A percentile compares a stretch with the other conserved stretches of the same genome.
These are phyloP conservation scores for Noccaea bulbosa DNA, from an alignment of 345 rosid genomes.

Conservation along the genomic window DNA sequence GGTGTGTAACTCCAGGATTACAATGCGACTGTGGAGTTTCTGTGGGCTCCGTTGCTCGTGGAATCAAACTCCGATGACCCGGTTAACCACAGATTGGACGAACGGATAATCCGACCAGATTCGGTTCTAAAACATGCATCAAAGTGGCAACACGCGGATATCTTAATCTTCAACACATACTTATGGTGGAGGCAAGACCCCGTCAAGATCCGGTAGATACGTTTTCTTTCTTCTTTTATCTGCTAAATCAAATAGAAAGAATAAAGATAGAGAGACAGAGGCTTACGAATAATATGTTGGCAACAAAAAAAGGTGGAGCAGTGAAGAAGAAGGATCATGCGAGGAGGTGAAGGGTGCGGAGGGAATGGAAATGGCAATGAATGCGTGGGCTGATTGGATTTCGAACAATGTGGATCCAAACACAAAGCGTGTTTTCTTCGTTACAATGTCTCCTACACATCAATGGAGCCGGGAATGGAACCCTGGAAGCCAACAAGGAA, in stretches of 20 bases:
- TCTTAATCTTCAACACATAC: slow-evolving; percentile 85
- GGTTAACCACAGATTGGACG: slow-evolving; percentile 78
- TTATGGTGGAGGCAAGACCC: slow-evolving; percentile 99
- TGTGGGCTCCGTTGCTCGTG: slow-evolving; percentile 95
- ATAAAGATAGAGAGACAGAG: background rate
- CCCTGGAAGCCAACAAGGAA: slow-evolving; percentile 68
- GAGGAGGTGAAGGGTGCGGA: slow-evolving; percentile 76
- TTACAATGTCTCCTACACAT: slow-evolving; percentile 97
- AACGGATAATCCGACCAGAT: slow-evolving; percentile 86
- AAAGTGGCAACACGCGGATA: slow-evolving; percentile 89
- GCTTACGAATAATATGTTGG: no score
- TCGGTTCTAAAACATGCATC: slow-evolving; percentile 88
- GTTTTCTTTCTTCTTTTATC: slow-evolving; percentile 5
- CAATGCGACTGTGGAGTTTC: slow-evolving; percentile 91
- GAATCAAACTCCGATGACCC: slow-evolving; percentile 99
- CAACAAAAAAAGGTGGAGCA: slow-evolving; percentile 77
- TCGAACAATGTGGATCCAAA: slow-evolving; percentile 54
- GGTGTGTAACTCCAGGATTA: slow-evolving; percentile 59
- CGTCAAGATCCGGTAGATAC: slow-evolving; percentile 75
- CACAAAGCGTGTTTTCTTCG: slow-evolving; percentile 70
- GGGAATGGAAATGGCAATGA: slow-evolving; percentile 95
- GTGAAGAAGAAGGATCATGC: slow-evolving; percentile 65
- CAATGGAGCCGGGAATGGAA: slow-evolving; percentile 86
- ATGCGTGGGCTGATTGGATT: slow-evolving; percentile 91
- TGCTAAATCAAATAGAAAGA: background rate